These are phyloP conservation scores for Globisporangium irregulare DNA, from an alignment of 352 stramenopile species.

Conservation along the genomic window DNA sequence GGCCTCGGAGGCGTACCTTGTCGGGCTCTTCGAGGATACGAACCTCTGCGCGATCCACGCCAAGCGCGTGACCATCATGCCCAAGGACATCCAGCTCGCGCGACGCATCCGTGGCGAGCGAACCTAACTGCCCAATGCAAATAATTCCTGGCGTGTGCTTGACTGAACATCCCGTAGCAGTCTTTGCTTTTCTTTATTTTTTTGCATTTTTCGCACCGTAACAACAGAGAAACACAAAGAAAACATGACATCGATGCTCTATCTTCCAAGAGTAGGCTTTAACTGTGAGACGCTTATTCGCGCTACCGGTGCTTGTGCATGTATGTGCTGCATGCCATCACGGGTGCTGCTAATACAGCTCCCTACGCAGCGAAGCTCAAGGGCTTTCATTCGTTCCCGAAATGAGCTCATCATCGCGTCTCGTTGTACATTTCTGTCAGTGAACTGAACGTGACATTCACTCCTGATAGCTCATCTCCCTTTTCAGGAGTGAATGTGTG, in stretches of 20 bases:
- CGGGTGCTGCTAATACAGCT: no score
- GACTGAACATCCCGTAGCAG: no score
- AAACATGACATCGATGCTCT: neutral
- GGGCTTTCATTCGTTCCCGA: neutral
- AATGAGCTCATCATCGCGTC: neutral
- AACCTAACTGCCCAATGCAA: constrained; percentile 32
- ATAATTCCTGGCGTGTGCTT: no score
- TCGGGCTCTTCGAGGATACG: constrained; percentile 94
- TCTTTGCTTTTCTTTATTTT: neutral
- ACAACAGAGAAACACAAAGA: neutral
- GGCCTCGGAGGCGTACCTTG: constrained; percentile 92
- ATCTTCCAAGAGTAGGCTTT: neutral
- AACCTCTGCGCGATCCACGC: constrained; percentile 96
- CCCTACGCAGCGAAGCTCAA: neutral
- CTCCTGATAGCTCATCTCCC: neutral
- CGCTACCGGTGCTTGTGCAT: neutral
- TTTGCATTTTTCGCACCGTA: neutral
- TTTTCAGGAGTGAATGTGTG: neutral
- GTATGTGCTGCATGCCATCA: neutral
- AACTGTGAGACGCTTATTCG: neutral
- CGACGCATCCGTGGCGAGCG: constrained; percentile 91
- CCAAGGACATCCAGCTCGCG: constrained; percentile 95
- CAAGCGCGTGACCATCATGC: constrained; percentile 97
- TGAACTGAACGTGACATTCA: neutral
- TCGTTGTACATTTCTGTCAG: neutral